A percentile compares a stretch with the other conserved stretches of the same genome.
These are phyloP conservation scores for Dipteronia dyeriana DNA, from an alignment of 345 rosid species.

Conservation along the genomic window DNA sequence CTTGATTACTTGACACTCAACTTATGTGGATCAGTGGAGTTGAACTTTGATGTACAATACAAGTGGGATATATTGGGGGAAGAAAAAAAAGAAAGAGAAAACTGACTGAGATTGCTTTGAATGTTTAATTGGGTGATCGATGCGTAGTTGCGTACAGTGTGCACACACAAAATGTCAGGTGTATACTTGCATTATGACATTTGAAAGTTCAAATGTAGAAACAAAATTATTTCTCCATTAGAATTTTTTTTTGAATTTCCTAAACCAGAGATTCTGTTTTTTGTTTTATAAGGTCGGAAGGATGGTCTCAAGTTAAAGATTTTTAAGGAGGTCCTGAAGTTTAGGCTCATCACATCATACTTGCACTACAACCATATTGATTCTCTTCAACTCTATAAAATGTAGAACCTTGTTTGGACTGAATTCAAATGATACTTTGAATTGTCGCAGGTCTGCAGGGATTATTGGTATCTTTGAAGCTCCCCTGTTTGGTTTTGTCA, in stretches of 20 bases:
- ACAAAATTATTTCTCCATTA: background rate
- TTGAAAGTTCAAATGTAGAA: background rate
- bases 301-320: background rate
- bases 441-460: background rate
- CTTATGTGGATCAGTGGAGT: background rate
- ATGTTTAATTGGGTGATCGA: background rate
- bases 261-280: constrained; percentile 2
- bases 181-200: background rate
- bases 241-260: background rate
- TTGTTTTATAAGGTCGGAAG: too few species aligned
- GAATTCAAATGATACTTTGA: background rate
- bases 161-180: too few species aligned
- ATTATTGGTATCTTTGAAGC: constrained; percentile 7
- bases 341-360: background rate
- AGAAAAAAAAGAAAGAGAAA: background rate
- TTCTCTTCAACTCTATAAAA: background rate
- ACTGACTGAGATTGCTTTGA: background rate
- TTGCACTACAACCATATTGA: background rate
- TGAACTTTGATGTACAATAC: background rate
- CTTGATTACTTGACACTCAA: background rate
- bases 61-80: background rate
- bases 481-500: background rate
- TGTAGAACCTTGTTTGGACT: background rate
- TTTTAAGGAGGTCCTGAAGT: constrained; percentile 2
- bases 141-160: too few species aligned